A percentile compares a stretch with the other conserved stretches of the same genome.
These are phyloP conservation scores for Alternaria brassicicola DNA, from an alignment of 2,329 filamentous ascomycete species.

Conservation along the genomic window DNA sequence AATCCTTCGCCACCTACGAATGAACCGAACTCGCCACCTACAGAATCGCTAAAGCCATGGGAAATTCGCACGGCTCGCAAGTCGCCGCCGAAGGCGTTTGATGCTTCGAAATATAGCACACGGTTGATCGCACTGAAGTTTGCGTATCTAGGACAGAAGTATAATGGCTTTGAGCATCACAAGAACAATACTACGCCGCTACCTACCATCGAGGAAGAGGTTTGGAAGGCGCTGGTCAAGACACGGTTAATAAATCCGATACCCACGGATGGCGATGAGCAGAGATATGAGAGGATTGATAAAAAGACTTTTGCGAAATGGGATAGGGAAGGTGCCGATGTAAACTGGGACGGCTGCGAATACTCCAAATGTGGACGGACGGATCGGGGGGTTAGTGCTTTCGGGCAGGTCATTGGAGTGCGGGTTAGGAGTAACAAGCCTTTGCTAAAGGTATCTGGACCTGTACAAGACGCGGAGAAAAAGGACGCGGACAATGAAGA, in stretches of 20 bases:
- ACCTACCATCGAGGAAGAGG: constrained; percentile 87
- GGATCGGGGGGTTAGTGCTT: constrained; percentile 91
- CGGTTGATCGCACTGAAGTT: constrained; percentile 90
- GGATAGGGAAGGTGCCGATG: constrained; percentile 49
- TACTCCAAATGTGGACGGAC: constrained; percentile 97
- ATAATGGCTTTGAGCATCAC: constrained; percentile 93
- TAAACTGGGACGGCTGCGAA: constrained; percentile 83
- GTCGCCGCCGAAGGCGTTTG: constrained; percentile 63
- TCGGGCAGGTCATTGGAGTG: constrained; percentile 91
- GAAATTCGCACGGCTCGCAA: constrained; percentile 39
- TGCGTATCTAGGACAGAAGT: constrained; percentile 87
- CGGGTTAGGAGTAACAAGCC: constrained; percentile 81
- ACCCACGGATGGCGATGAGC: constrained; percentile 21
- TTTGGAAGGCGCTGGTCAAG: constrained; percentile 90
- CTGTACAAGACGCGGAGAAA: constrained; percentile 9
- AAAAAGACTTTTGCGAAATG: constrained; percentile 44
- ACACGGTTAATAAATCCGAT: constrained; percentile 70
- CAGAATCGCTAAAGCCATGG: constrained; percentile 9
- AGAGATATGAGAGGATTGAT: constrained; percentile 43
- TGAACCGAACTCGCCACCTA: background rate
- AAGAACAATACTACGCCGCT: constrained; percentile 69
- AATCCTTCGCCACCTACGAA: constrained; percentile 3
- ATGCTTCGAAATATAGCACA: constrained; percentile 80
- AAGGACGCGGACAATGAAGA: background rate
- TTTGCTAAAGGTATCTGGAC: constrained; percentile 42